Conservation (phyloP, 2,329 filamentous ascomycete genomes). For the Xylariaceae sp. region DNA sequence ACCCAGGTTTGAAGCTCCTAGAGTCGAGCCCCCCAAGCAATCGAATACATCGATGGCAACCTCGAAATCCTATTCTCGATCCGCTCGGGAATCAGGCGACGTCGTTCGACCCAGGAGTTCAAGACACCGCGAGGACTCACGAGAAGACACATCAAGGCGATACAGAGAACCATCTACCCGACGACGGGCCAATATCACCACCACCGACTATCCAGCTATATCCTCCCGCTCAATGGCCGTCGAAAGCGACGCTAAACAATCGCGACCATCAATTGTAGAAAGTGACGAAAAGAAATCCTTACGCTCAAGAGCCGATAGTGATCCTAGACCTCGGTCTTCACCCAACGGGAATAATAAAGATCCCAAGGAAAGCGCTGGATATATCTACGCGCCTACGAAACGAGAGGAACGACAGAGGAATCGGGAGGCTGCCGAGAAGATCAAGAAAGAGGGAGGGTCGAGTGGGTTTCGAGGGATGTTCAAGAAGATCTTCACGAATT, state of each 20-base stretch:
- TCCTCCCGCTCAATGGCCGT: constrained; percentile 8
- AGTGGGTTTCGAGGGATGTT: constrained; percentile 34
- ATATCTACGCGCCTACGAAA: constrained; percentile 23
- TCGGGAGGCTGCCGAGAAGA: constrained; percentile 13
- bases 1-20: constrained; percentile 14
- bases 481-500: constrained; percentile 35
- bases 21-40: constrained; percentile 28
- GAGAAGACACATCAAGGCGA: constrained; percentile 19
- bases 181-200: neutral
- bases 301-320: constrained; percentile 6
- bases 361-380: constrained; percentile 30
- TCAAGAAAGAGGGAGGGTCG: constrained; percentile 28
- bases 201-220: constrained; percentile 4
- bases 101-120: constrained; percentile 14
- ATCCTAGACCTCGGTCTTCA: constrained; percentile 5
- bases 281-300: neutral
- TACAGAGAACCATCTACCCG: constrained; percentile 14
- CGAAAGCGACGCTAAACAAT: constrained; percentile 15
- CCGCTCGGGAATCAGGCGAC: constrained; percentile 24
- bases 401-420: constrained; percentile 13
- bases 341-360: constrained; percentile 7
- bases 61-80: constrained; percentile 4
- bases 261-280: neutral
- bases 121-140: constrained; percentile 9
- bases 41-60: constrained; percentile 24